Evolutionary conservation across 306 rosid genomes (phyloP), one percentile per base, ranked within the genome.

Genomic region (Fagus sylvatica): DNA sequence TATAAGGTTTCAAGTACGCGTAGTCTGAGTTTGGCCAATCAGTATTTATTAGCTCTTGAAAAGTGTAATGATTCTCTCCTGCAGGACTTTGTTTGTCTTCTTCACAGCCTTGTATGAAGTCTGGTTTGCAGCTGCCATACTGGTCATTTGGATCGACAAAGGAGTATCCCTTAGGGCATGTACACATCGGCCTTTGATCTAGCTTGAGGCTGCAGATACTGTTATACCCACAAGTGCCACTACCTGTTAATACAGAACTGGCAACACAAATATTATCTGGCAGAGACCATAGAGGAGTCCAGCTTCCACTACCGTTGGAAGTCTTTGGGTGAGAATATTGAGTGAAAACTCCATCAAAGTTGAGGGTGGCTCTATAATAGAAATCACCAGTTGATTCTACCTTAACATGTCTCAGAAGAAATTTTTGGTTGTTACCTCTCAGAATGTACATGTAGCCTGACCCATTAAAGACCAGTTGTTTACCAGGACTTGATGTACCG

Each of bases 221-320:
- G 57, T 90, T 86, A 70, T 74, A 79, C 2, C 92, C 91, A 57
- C 94, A 88, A 9, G 84, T 70, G 8, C 88, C 89, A 12, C 22
- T 76, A 11, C 91, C 85, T 1, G n/a, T 43, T 43, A 12, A 8
- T 7, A 9, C 0, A 42, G 1, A n/a, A n/a, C n/a, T 15, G 1
- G 67, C 73, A 0, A 0, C 0, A 41, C 53, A 85, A 30, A 85
- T 85, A 39, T 85, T 74, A 17, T 72, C 81, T 41, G 88, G 88
- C n/a, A 7, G 1, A 2, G 40, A 32, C 74, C 36, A 43, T 32
- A 22, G 10, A 53, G 61, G 4, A 8, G 37, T 10, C 88, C 88
- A 85, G 11, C 74, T 76, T 39, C 49, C 75, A 4, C 19, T 68
- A 11, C 43, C 6, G 4, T 15, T 41, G 28, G 77, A 32, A 54